Evolutionary conservation across 257 asterid genomes (phyloP), one percentile per base, ranked within the genome.

Genomic region (Nyctanthes arbortristis): DNA sequence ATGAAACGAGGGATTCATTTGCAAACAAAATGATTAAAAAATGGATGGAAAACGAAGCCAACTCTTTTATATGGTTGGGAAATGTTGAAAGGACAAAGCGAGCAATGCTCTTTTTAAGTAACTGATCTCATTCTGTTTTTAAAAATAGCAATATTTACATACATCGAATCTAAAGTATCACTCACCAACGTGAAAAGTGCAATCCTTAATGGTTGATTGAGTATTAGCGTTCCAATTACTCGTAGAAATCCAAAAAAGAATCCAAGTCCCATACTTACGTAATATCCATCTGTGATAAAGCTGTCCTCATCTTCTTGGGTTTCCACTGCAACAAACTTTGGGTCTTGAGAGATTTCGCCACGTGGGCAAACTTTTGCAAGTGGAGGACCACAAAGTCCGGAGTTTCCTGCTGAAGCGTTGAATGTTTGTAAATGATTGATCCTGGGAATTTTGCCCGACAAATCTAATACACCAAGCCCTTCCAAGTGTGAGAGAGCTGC

Each of bases 371-470:
- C 29, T 56, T 70, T 40, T 25, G 73, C 59, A 13, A 70, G 66
- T 25, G 71, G 74, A 30, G 1, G 18, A 3, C 78, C 72, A 14
- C 74, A 66, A 35, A 67, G 70, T 1, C 52, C 68, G 8, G 8
- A n/a, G 18, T 77, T 77, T 0, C 67, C 81, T 5, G 78, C 7
- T 12, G 64, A 34, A 47, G 60, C 20, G 7, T 61, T 28, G 40
- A 73, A 65, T 7, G 61, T 69, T 9, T 30, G 54, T 11, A 22
- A 28, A 0, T 66, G 66, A 39, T 5, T 31, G 16, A 49, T 65
- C 11, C 18, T 11, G 30, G 82, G 73, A 16, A 73, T 66, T 65
- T 59, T 67, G 2, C 79, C 82, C 18, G 71, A 78, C 37, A 78
- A 59, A 27, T 76, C 35, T 39, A 76, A 30, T 25, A 56, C 34